These are phyloP conservation scores for Cercospora canescens DNA, from an alignment of 2,329 filamentous ascomycete genomes.

Conservation along the genomic window DNA sequence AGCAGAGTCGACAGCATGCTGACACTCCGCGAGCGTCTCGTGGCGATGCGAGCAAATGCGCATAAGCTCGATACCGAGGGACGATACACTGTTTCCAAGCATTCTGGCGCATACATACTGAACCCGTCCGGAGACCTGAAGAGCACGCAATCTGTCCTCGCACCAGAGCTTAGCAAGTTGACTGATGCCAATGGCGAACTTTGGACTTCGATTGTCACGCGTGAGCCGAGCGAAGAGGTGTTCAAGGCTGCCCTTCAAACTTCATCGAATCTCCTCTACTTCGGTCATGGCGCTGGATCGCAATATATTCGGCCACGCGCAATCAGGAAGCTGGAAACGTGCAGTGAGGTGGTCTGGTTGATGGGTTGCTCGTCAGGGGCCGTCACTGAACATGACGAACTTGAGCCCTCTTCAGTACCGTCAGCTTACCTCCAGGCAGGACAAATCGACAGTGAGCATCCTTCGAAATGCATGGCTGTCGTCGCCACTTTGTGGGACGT, in stretches of 20 bases:
- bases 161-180: conserved; percentile 59
- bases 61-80: conserved; percentile 1
- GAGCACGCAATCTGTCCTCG: conserved; percentile 75
- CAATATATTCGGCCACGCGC: conserved; percentile 90
- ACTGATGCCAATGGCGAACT: conserved; percentile 24
- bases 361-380: conserved; percentile 93
- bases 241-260: conserved; percentile 68
- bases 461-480: conserved; percentile 60
- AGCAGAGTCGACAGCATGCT: conserved; percentile 86
- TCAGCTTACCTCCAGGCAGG: conserved; percentile 91
- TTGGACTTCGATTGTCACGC: conserved; percentile 71
- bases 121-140: conserved; percentile 85
- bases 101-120: conserved; percentile 73
- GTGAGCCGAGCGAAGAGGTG: conserved; percentile 72
- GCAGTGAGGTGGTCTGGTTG: conserved; percentile 63
- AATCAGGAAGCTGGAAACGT: conserved; percentile 65
- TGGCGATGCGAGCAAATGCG: conserved; percentile 50
- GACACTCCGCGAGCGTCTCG: conserved; percentile 74
- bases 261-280: conserved; percentile 81
- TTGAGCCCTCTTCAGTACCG: conserved; percentile 87
- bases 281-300: conserved; percentile 91
- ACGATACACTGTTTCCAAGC: conserved; percentile 51
- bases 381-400: conserved; percentile 77
- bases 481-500: conserved; percentile 97
- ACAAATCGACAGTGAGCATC: background rate